Conservation (phyloP, 441 rosid genomes). For the Theobroma grandiflorum region DNA sequence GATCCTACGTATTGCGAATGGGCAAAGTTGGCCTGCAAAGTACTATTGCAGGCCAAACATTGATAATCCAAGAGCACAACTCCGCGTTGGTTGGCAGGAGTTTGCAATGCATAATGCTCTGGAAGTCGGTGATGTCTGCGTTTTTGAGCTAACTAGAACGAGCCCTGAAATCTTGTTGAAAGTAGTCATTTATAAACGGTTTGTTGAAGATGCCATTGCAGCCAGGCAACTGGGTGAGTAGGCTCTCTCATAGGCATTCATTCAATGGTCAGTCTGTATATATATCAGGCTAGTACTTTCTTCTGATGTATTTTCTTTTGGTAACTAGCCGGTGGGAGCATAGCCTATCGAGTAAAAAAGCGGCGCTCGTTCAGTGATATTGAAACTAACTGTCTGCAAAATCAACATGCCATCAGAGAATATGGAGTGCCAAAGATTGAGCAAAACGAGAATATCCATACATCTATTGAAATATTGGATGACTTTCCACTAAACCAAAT, state of each 20-base stretch:
- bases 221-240: background rate
- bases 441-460: too few species aligned
- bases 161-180: background rate
- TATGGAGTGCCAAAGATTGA: too few species aligned
- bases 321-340: background rate
- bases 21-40: constrained; percentile 33
- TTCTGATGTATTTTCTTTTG: background rate
- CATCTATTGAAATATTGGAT: too few species aligned
- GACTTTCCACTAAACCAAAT: too few species aligned
- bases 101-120: constrained; percentile 33
- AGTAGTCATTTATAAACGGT: background rate
- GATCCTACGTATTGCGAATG: background rate
- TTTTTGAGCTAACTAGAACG: constrained; percentile 32
- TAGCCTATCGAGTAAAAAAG: background rate
- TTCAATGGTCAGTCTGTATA: background rate
- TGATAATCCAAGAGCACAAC: background rate
- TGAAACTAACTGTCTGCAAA: background rate
- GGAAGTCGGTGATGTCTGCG: constrained; percentile 32
- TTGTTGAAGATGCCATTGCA: background rate
- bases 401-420: too few species aligned
- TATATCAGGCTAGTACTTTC: too few species aligned
- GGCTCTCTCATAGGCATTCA: background rate
- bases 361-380: background rate
- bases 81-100: constrained; percentile 24
- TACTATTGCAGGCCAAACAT: background rate